Percentiles rank a stretch among this genome's conserved stretches.
Evolutionary conservation across 2,329 filamentous ascomycete species (phyloP).

Genomic region (Trichophyton rubrum): DNA sequence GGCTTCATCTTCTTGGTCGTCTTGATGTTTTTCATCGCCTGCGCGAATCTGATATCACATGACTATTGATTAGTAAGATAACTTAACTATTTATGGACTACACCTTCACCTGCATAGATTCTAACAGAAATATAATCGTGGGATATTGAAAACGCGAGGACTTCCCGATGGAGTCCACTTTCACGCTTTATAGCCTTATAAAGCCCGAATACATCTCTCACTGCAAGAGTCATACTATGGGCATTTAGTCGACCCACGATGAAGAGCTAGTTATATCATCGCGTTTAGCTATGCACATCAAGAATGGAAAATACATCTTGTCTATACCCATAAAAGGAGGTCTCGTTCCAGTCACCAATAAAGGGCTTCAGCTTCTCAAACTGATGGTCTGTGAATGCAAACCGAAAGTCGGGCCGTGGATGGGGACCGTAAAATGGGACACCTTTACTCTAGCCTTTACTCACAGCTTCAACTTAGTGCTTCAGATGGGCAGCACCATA

Average conservation of each 20-base stretch:
- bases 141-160: conserved; percentile 17
- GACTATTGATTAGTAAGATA: no score
- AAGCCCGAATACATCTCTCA: conserved; percentile 29
- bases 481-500: no score
- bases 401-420: conserved; percentile 26
- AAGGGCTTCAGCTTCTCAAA: conserved; percentile 13
- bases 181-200: conserved; percentile 19
- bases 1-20: not conserved
- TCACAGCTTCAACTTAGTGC: no score
- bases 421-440: no score
- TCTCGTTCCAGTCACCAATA: conserved; percentile 12
- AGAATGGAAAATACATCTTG: conserved; percentile 19
- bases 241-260: conserved; percentile 21
- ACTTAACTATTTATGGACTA: no score
- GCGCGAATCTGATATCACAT: not conserved
- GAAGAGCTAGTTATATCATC: conserved; percentile 15
- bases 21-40: not conserved
- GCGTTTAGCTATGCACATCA: conserved; percentile 19
- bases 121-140: conserved; percentile 16
- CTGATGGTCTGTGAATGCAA: conserved; percentile 25
- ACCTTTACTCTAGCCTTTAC: no score
- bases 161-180: conserved; percentile 14
- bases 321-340: conserved; percentile 6
- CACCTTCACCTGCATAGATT: conserved; percentile 12
- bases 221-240: conserved; percentile 23